Percentiles rank a stretch among this genome's conserved stretches.
These are phyloP conservation scores for Albatrellus ellisii DNA, from an alignment of 768 basidiomycete species.

Conservation along the genomic window DNA sequence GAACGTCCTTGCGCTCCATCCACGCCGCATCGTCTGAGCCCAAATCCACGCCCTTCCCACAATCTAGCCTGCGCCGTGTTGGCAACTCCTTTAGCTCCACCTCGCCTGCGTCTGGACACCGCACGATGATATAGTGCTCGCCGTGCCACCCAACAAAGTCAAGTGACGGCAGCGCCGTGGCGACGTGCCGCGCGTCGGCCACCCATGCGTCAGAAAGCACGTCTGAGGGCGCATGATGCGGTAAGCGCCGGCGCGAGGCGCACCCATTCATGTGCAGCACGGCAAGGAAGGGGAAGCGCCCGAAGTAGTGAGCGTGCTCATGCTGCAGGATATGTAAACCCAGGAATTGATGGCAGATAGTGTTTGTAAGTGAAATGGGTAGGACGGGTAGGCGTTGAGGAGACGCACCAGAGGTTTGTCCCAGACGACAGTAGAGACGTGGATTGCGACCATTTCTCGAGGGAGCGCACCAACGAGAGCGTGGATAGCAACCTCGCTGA, in stretches of 20 bases:
- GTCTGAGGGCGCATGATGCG: slow-evolving; percentile 43
- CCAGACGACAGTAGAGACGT: slow-evolving; percentile 35
- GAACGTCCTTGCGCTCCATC: slow-evolving; percentile 64
- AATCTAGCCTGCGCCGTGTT: slow-evolving; percentile 41
- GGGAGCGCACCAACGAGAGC: slow-evolving; percentile 24
- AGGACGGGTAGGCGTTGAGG: background rate
- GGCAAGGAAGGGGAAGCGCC: slow-evolving; percentile 33
- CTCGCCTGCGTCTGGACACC: slow-evolving; percentile 12
- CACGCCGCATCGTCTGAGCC: slow-evolving; percentile 49
- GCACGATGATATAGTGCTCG: slow-evolving; percentile 54
- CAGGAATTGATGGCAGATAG: no score
- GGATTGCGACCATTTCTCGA: slow-evolving; percentile 37
- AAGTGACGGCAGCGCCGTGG: slow-evolving; percentile 33
- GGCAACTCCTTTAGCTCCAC: slow-evolving; percentile 51
- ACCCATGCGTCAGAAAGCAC: slow-evolving; percentile 46
- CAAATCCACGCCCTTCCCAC: slow-evolving; percentile 53
- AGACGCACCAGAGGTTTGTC: slow-evolving; percentile 35
- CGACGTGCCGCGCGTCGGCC: slow-evolving; percentile 36
- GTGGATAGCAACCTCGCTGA: slow-evolving; percentile 25
- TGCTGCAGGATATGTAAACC: slow-evolving; percentile 23
- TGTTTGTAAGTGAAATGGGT: no score
- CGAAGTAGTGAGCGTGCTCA: slow-evolving; percentile 36
- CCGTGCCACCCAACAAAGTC: slow-evolving; percentile 68
- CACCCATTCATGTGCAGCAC: slow-evolving; percentile 50
- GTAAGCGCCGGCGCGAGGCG: slow-evolving; percentile 34